phyloP scores from a whole-genome alignment of 345 rosid species.

The Ailanthus altissimus region DNA sequence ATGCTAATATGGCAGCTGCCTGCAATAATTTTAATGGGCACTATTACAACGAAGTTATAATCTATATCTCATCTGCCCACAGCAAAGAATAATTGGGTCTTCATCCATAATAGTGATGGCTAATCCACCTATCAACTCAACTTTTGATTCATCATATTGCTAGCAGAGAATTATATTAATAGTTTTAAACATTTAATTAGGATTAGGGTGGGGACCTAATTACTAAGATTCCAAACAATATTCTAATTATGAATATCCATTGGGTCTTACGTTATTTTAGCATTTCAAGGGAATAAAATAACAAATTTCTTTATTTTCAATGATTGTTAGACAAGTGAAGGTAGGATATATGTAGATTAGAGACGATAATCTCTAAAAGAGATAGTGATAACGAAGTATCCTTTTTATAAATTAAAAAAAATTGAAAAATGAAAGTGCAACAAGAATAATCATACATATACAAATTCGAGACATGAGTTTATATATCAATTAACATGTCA shows the following conservation, averaged over 20 bases:
- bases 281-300: neutral
- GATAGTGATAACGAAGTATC: neutral
- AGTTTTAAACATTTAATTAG: neutral
- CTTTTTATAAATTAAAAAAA: too few species aligned
- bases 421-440: too few species aligned
- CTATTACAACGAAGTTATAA: neutral
- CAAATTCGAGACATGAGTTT: too few species aligned
- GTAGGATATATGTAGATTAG: neutral
- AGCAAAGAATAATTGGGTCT: neutral
- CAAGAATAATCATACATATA: too few species aligned
- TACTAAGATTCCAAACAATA: neutral
- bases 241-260: neutral
- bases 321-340: too few species aligned
- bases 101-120: neutral
- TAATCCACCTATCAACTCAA: neutral
- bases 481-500: too few species aligned
- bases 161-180: neutral
- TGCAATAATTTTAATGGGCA: neutral
- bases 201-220: neutral
- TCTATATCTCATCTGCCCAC: neutral
- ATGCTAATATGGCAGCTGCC: neutral
- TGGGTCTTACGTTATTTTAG: neutral
- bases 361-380: neutral
- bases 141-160: neutral
- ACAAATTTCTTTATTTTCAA: too few species aligned